Percentiles rank a stretch among this genome's conserved stretches.
Conservation (phyloP, 805 yeast species). For the Candida lessepsii region DNA sequence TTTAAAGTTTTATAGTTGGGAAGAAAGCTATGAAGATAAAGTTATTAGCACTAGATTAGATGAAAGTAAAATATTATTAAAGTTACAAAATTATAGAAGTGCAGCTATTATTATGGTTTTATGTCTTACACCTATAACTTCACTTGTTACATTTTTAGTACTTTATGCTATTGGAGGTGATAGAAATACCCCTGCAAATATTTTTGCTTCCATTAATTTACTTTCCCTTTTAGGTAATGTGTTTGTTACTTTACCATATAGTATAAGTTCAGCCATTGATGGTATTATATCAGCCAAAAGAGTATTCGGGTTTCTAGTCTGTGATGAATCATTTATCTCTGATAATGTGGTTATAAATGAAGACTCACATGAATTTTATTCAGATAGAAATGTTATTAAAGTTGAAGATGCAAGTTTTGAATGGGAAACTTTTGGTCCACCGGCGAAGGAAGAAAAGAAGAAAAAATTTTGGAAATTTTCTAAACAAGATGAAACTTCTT, state of each 20-base stretch:
- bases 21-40: slow-evolving; percentile 62
- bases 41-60: slow-evolving; percentile 52
- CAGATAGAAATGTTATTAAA: slow-evolving; percentile 9
- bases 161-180: slow-evolving; percentile 29
- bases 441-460: slow-evolving; percentile 16
- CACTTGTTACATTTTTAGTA: slow-evolving; percentile 46
- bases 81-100: slow-evolving; percentile 64
- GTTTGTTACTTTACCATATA: slow-evolving; percentile 65
- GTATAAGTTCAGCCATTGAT: slow-evolving; percentile 64
- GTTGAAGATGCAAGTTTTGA: slow-evolving; percentile 10
- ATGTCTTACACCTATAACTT: slow-evolving; percentile 46
- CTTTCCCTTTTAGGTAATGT: slow-evolving; percentile 60
- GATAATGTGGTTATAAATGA: slow-evolving; percentile 28
- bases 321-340: slow-evolving; percentile 31
- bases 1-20: slow-evolving; percentile 92
- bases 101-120: slow-evolving; percentile 61
- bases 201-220: slow-evolving; percentile 68
- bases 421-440: slow-evolving; percentile 13
- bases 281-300: slow-evolving; percentile 60
- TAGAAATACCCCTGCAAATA: slow-evolving; percentile 52
- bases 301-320: slow-evolving; percentile 50
- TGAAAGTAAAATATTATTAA: slow-evolving; percentile 61
- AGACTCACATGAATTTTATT: slow-evolving; percentile 13
- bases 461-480: slow-evolving; percentile 2
- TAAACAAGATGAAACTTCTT: slow-evolving; percentile 4